These are phyloP conservation scores for Apiotrichum sp. DNA, from an alignment of 1,284 basidiomycete species.

Conservation along the genomic window DNA sequence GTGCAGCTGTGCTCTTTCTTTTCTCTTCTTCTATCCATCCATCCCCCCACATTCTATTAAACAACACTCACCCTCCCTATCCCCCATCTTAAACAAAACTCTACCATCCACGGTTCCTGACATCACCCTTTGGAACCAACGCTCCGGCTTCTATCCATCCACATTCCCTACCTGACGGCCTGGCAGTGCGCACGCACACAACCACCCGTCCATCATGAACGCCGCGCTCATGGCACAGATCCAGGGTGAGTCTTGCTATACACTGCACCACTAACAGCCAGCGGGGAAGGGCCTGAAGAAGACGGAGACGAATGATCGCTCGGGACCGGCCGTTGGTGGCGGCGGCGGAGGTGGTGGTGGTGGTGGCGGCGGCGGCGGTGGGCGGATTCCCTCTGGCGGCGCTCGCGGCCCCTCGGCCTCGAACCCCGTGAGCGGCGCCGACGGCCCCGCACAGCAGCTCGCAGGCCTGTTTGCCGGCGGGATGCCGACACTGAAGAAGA, in stretches of 20 bases:
- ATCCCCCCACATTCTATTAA: too few species aligned
- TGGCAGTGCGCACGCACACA: neutral
- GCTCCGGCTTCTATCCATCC: too few species aligned
- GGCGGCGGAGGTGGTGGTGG: constrained; percentile 46
- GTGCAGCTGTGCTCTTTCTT: too few species aligned
- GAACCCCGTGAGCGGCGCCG: constrained; percentile 19
- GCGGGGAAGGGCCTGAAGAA: constrained; percentile 74
- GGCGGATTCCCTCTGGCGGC: constrained; percentile 24
- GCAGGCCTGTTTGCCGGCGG: constrained; percentile 83
- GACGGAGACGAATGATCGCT: constrained; percentile 72
- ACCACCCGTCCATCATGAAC: constrained; percentile 26
- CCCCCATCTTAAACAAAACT: too few species aligned
- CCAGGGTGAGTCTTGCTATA: constrained; percentile 24
- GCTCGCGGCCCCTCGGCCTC: constrained; percentile 13
- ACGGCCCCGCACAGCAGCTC: constrained; percentile 57
- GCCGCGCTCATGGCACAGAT: constrained; percentile 40
- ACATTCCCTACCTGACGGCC: too few species aligned
- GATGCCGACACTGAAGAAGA: constrained; percentile 78
- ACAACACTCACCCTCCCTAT: too few species aligned
- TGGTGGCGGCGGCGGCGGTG: constrained; percentile 50
- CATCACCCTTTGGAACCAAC: too few species aligned
- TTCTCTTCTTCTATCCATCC: too few species aligned
- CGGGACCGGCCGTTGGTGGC: constrained; percentile 59
- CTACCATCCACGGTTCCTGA: too few species aligned
- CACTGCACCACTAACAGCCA: constrained; percentile 9